Evolutionary conservation across 352 stramenopile species (phyloP).

Genomic region (Pythium plurisporium): DNA sequence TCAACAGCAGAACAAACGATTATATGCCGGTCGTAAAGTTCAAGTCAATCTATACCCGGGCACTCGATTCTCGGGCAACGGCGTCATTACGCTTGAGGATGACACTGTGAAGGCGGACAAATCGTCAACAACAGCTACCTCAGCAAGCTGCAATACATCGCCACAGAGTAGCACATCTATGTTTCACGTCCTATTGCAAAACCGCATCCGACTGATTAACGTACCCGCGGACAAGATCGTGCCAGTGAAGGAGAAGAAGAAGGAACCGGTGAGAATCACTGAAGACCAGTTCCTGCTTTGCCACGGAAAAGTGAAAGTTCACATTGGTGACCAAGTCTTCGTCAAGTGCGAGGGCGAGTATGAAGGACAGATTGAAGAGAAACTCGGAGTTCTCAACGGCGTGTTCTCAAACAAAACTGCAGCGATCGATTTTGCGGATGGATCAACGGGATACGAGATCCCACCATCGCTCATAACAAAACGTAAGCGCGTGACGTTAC

Average conservation of each 20-base stretch:
- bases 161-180: not conserved
- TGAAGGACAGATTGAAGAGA: constrained; percentile 50
- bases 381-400: constrained; percentile 64
- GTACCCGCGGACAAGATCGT: constrained; percentile 57
- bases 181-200: constrained; percentile 64
- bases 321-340: constrained; percentile 75
- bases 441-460: constrained; percentile 68
- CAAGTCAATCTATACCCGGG: constrained; percentile 69
- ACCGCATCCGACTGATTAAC: constrained; percentile 65
- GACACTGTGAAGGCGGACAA: constrained; percentile 16
- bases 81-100: constrained; percentile 53
- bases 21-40: constrained; percentile 68
- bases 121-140: not conserved
- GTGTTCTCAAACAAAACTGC: constrained; percentile 75
- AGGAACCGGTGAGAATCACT: constrained; percentile 44
- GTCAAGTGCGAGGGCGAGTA: constrained; percentile 58
- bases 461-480: constrained; percentile 53
- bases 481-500: constrained; percentile 32
- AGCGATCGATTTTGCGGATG: constrained; percentile 70
- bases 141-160: too few species aligned
- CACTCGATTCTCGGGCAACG: constrained; percentile 57
- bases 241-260: constrained; percentile 62
- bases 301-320: constrained; percentile 52
- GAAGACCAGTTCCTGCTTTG: constrained; percentile 72
- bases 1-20: constrained; percentile 28